Evolutionary conservation across 257 asterid species (phyloP).

Genomic region (Solanum ossicruentum): DNA sequence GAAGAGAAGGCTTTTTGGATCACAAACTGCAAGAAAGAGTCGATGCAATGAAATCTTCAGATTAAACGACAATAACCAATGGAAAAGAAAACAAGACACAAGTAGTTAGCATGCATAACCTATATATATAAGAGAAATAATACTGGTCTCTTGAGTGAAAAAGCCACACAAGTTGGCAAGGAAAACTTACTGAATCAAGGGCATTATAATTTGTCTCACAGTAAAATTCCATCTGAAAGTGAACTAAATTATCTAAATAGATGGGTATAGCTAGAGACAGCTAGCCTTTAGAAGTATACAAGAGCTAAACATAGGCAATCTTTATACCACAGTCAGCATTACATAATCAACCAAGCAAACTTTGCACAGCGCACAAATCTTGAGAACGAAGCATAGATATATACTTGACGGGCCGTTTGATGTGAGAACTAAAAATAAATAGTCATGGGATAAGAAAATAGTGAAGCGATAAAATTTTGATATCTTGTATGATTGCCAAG

Average conservation of each 20-base stretch:
- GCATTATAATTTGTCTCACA: not conserved
- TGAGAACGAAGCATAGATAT: not conserved
- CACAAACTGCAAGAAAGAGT: constrained; percentile 51
- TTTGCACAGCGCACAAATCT: not conserved
- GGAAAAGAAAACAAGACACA: not conserved
- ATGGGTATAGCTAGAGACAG: not conserved
- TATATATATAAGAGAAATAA: not conserved
- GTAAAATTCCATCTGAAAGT: not conserved
- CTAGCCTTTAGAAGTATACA: too few relatives aligned
- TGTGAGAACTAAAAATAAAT: too few relatives aligned
- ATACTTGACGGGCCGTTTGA: not conserved
- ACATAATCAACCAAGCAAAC: not conserved
- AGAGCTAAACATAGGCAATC: not conserved
- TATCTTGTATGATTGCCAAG: too few relatives aligned
- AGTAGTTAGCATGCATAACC: not conserved
- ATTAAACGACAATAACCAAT: not conserved
- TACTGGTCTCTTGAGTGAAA: not conserved
- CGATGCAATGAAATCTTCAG: not conserved
- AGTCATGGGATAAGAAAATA: too few relatives aligned
- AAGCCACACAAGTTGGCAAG: not conserved
- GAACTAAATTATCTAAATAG: not conserved
- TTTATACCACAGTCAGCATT: not conserved
- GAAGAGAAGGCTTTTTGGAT: constrained; percentile 88
- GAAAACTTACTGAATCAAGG: not conserved
- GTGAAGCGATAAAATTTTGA: too few relatives aligned